Evolutionary conservation across 805 yeast genomes (phyloP).

Genomic region (Zygosaccharomyces gambellarensis): DNA sequence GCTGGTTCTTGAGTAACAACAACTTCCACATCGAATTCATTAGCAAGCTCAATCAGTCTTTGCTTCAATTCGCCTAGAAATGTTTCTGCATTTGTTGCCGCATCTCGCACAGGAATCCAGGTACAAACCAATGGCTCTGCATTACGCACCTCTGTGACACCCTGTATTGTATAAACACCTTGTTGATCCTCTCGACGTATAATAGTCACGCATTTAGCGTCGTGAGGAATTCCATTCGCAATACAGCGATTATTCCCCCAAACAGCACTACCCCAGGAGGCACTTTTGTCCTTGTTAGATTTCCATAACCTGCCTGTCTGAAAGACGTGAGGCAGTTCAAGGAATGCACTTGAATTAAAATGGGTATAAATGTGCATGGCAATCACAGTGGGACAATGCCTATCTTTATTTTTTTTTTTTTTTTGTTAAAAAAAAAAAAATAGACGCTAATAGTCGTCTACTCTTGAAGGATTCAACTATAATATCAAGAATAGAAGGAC

Average conservation of each 20-base stretch:
- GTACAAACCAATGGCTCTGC: conserved; percentile 9
- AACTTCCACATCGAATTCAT: conserved; percentile 20
- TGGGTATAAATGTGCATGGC: conserved; percentile 11
- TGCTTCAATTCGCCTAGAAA: conserved; percentile 7
- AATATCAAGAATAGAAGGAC: background rate
- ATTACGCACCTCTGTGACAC: conserved; percentile 12
- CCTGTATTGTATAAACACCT: conserved; percentile 5
- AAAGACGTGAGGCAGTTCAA: conserved; percentile 13
- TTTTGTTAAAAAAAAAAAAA: too few species aligned
- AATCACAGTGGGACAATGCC: conserved; percentile 4
- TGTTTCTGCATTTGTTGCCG: background rate
- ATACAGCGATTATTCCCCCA: conserved; percentile 3
- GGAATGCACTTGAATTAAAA: conserved; percentile 12
- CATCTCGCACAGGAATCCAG: conserved; percentile 1
- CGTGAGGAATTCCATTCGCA: background rate
- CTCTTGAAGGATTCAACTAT: background rate
- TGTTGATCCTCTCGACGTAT: conserved; percentile 4
- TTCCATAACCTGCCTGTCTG: conserved; percentile 17
- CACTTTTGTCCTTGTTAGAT: conserved; percentile 3
- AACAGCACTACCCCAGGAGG: conserved; percentile 2
- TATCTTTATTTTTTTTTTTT: too few species aligned
- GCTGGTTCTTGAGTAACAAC: conserved; percentile 11
- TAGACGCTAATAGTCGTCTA: conserved; percentile 4
- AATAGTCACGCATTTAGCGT: conserved; percentile 8
- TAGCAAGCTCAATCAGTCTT: conserved; percentile 10